These are phyloP conservation scores for Haematococcus lacustris DNA, from an alignment of 139 green algal genomes.

Conservation along the genomic window DNA sequence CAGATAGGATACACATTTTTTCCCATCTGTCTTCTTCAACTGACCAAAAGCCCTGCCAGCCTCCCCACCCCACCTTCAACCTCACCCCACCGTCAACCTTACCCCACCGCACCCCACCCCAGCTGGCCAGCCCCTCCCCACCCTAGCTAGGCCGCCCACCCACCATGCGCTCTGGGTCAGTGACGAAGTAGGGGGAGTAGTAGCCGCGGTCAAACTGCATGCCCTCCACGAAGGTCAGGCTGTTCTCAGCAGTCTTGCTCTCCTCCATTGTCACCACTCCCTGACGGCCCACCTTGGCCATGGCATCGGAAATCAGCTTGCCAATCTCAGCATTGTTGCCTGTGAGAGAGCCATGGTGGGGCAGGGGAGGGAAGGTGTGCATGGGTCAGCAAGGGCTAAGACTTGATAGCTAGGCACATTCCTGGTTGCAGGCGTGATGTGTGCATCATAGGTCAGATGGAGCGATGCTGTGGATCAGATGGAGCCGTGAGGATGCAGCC, in stretches of 20 bases:
- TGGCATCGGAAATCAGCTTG: slow-evolving; percentile 89
- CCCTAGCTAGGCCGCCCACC: slow-evolving; percentile 6
- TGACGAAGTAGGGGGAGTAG: slow-evolving; percentile 99
- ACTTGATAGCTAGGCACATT: too few species aligned
- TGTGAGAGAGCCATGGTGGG: slow-evolving; percentile 1
- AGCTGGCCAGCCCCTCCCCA: not conserved
- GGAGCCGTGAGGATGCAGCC: too few species aligned
- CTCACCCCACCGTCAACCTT: not conserved
- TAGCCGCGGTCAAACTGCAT: slow-evolving; percentile 99
- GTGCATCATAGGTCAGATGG: too few species aligned
- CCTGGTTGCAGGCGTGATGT: too few species aligned
- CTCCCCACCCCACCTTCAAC: too few species aligned
- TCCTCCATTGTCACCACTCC: slow-evolving; percentile 99
- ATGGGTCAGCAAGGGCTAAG: too few species aligned
- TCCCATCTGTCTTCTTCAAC: not conserved
- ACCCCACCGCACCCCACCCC: not conserved
- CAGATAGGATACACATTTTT: too few species aligned
- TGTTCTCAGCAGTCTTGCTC: slow-evolving; percentile 89
- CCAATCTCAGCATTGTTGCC: slow-evolving; percentile 81
- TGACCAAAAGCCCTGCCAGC: not conserved
- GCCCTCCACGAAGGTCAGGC: slow-evolving; percentile 94
- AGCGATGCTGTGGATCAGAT: too few species aligned
- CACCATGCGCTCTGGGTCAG: slow-evolving; percentile 97
- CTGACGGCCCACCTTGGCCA: slow-evolving; percentile 85
- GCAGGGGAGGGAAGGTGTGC: too few species aligned